Conservation (phyloP, 306 rosid genomes). For the Hippophae tibetana region DNA sequence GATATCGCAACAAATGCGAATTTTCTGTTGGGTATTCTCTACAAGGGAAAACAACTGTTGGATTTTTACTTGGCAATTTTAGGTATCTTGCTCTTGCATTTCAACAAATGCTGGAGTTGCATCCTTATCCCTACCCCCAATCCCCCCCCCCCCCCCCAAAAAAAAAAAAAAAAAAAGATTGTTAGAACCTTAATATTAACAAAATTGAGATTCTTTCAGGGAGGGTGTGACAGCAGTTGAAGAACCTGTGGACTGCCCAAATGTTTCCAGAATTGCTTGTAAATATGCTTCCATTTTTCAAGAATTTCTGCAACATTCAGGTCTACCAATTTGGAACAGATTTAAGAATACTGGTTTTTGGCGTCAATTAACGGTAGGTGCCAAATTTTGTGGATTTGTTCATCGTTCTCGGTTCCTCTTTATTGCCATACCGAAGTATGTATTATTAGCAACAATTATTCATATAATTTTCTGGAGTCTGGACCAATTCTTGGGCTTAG, state of each 20-base stretch:
- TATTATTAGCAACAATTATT: no score
- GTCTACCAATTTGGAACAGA: constrained; percentile 84
- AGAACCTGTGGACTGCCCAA: constrained; percentile 83
- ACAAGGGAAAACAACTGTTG: constrained; percentile 72
- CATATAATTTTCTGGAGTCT: not conserved
- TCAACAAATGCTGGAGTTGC: constrained; percentile 16
- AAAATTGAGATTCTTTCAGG: constrained; percentile 43
- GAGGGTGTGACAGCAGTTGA: constrained; percentile 97
- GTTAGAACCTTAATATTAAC: constrained; percentile 15
- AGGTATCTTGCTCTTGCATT: constrained; percentile 42
- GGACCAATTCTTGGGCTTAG: not conserved
- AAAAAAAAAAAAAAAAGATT: not conserved
- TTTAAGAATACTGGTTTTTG: constrained; percentile 86
- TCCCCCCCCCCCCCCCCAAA: no score
- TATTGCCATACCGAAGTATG: no score
- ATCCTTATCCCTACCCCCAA: no score
- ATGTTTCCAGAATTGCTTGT: constrained; percentile 64
- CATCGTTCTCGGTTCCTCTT: no score
- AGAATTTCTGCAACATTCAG: constrained; percentile 69
- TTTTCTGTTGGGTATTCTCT: constrained; percentile 89
- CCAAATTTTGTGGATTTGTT: not conserved
- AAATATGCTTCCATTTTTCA: constrained; percentile 77
- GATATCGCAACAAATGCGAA: constrained; percentile 92
- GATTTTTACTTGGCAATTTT: constrained; percentile 92
- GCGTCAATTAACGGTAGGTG: constrained; percentile 84